Base-by-base conservation (phyloP, 1,284 basidiomycete genomes). In the Fomitopsis pinicola region DNA sequence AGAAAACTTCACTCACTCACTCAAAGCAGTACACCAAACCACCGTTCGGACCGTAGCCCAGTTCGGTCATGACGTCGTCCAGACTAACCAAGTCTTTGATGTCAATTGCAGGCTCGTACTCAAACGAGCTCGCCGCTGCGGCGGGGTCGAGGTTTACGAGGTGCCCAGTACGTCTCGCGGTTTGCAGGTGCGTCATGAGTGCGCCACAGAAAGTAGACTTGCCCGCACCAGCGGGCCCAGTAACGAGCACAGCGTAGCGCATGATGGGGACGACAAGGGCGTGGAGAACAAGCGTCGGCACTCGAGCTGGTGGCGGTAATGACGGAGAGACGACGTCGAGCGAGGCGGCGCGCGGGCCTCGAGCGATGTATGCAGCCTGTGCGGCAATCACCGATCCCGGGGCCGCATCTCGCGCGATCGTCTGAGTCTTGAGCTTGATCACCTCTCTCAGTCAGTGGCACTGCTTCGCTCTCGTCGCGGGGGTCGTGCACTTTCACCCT, bases 11-110 rank as follows among this genome's bases (percentile, higher is more conserved):
- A 87, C 83, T 85, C 73, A 88, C 92, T 89, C 83, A 98, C 95
- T 99, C 97, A 76, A 99, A 99, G 78, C 97, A 99, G 74, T 98
- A 98, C 62, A 99, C 88, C 58, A 99, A 80, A 0, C 95, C 97
- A 5, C 97, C 97, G 70, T 99, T 99, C 0, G 97, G 97, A 0
- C 97, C 97, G 73, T 97, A 94, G 48, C 89, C 89, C 67, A 98
- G 84, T 77, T 99, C 97, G 54, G 83, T 84, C 97, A 99, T 99
- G 56, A 97, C 95, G 77, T 99, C 97, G 64, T 97, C 88, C 55
- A 99, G 78, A 59, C 89, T 92, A 69, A 99, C 89, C 58, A 99
- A 81, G 71, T 99, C 94, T 59, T 91, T 87, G 74, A 99, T 98
- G 77, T 99, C 97, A 67, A 99, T 92, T 19, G 85, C 85, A 1